Percentiles rank a stretch among this genome's conserved stretches.
These are phyloP conservation scores for Flagelloscypha sp. DNA, from an alignment of 768 basidiomycete genomes.

Conservation along the genomic window DNA sequence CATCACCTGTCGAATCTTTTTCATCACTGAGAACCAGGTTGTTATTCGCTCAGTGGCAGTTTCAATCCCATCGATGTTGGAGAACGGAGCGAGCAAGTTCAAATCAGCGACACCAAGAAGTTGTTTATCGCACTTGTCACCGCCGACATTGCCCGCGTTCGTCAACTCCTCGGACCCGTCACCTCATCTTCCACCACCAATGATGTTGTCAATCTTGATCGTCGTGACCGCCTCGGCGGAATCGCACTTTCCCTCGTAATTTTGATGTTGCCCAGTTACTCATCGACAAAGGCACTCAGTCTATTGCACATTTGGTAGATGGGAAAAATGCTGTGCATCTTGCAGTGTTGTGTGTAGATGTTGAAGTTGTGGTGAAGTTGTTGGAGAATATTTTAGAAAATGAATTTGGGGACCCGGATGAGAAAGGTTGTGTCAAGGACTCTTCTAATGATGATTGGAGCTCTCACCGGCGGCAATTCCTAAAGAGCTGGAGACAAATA, in stretches of 20 bases:
- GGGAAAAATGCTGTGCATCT: conserved; percentile 49
- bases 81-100: conserved; percentile 57
- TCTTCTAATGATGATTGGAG: conserved; percentile 48
- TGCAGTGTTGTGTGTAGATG: conserved; percentile 40
- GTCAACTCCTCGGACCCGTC: no score
- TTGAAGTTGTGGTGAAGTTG: conserved; percentile 38
- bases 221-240: conserved; percentile 55
- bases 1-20: conserved; percentile 47
- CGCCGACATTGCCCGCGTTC: conserved; percentile 32
- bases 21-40: conserved; percentile 52
- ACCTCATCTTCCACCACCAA: no score
- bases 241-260: conserved; percentile 53
- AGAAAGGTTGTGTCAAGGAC: conserved; percentile 13
- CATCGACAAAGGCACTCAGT: conserved; percentile 47
- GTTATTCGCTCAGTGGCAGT: conserved; percentile 52
- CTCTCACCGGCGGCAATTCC: no score
- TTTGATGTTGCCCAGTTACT: conserved; percentile 43
- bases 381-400: conserved; percentile 40
- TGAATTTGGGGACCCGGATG: conserved; percentile 20
- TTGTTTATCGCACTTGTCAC: conserved; percentile 50
- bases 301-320: conserved; percentile 48
- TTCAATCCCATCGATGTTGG: conserved; percentile 62
- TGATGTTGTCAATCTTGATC: conserved; percentile 38
- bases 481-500: no score
- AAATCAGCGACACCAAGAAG: conserved; percentile 43